Evolutionary conservation across 305 asterid genomes (phyloP), one percentile per base, ranked within the genome.

Genomic region (Stenogyne calaminthoides): DNA sequence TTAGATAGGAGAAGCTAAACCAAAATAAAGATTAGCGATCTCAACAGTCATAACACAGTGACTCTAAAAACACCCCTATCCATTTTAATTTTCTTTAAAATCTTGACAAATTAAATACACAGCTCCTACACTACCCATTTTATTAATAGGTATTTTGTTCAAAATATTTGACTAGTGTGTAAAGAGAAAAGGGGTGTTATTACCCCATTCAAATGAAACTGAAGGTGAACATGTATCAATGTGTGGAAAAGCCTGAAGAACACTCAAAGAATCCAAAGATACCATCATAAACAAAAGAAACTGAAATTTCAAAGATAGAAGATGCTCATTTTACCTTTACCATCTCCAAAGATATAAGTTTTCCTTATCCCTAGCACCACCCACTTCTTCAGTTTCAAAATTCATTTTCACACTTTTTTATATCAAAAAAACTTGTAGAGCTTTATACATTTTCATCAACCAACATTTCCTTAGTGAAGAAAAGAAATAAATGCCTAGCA

Each of bases 401-500:
- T 36, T 19, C 27, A 52, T 70, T 65, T 7, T 69, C 51, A 9
- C 25, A 34, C 47, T 62, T 9, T 29, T 29, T 70, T 39, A 10
- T 9, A 16, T 54, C 22, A n/a, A 47, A 47, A 64, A 7, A 20
- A 19, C 42, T 25, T 4, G 15, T 52, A 37, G 20, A 34, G 40
- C 59, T 64, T 37, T 56, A 9, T 44, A 58, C n/a, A 57, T 18
- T 19, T 51, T 22, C 73, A 71, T 9, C 59, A 29, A 29, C 58
- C 77, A 62, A 63, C 58, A 75, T 60, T 37, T 42, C 67, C 36
- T 25, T 8, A 15, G 27, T 25, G 20, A 67, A 75, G 15, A 34
- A 57, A 67, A 75, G 15, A 34, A 57, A 60, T 4, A 44, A 11
- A 66, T 44, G 34, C 39, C 52, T 52, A n/a, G 29, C n/a, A n/a